These are phyloP conservation scores for Apodospora peruviana DNA, from an alignment of 495 filamentous ascomycete genomes.

Conservation along the genomic window DNA sequence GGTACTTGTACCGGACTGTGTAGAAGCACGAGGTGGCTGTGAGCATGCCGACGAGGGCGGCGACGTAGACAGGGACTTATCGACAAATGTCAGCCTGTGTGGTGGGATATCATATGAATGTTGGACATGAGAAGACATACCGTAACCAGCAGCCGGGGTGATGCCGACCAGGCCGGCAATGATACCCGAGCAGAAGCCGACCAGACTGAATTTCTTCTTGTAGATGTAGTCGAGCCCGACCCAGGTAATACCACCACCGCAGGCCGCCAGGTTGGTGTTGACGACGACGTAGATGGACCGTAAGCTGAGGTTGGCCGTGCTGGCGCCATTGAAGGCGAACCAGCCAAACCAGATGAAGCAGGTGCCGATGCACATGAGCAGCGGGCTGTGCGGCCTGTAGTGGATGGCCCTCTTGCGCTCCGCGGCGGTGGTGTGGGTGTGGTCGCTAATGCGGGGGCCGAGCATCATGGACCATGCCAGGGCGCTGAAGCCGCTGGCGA, in stretches of 20 bases:
- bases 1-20: conserved; percentile 79
- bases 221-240: conserved; percentile 82
- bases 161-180: conserved; percentile 85
- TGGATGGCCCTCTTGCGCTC: conserved; percentile 65
- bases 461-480: conserved; percentile 81
- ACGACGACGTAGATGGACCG: conserved; percentile 89
- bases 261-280: conserved; percentile 85
- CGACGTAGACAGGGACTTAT: conserved; percentile 65
- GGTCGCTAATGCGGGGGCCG: conserved; percentile 33
- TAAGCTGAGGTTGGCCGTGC: conserved; percentile 80
- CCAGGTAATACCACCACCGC: conserved; percentile 78
- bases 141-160: conserved; percentile 67
- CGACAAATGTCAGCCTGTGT: background rate
- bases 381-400: conserved; percentile 88
- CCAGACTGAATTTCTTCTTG: conserved; percentile 85
- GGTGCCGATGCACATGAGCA: conserved; percentile 87
- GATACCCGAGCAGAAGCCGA: conserved; percentile 90
- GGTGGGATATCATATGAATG: conserved; percentile 23
- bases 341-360: conserved; percentile 96
- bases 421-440: conserved; percentile 1
- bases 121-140: conserved; percentile 32
- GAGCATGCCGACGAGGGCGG: conserved; percentile 72
- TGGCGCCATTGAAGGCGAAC: conserved; percentile 95
- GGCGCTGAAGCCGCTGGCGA: conserved; percentile 71
- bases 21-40: conserved; percentile 82